Base-by-base conservation (phyloP, 2,329 filamentous ascomycete species). In the Aspergillus flavus region DNA sequence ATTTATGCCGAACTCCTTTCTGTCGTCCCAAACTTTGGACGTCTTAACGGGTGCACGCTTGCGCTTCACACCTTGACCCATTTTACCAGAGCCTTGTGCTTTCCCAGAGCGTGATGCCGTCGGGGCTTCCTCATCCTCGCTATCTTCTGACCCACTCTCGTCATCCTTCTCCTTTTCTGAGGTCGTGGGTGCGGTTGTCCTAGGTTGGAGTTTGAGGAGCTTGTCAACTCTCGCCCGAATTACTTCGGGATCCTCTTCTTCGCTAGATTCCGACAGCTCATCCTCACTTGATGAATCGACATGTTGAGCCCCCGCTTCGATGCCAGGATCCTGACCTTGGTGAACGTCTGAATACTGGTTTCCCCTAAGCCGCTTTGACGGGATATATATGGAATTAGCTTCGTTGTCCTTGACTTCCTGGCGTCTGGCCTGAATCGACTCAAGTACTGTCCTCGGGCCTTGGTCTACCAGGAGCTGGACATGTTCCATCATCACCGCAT, bases 401-500 rank as follows among this genome's bases (percentile, higher is more conserved):
- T 79, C 57, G 71, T 70, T 65, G 78, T 81, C 3, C 73, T 75
- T 28, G 67, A 75, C 28, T 75, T 69, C 28, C 70, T 70, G 39
- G 75, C 69, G 45, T 64, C 69, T 76, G 10, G 32, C 62, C 34
- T 64, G 59, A n/a, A 75, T 69, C 7, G 65, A 61, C 6, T 70
- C 59, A 16, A 81, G 68, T 30, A 84, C 76, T 0, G 68, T 66
- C 12, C 68, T 32, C 4, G 75, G 65, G 0, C 78, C 78, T 9
- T 73, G 23, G 0, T 60, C 54, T n/a, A 71, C 62, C 19, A 83
- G 70, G 1, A 76, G 66, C 0, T 72, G 48, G 14, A 85, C 72
- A 64, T 83, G 80, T 6, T 75, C 69, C 1, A 75, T 77, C 16
- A 89, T 69, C 2, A 78, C 76, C 2, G 66, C 57, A 12, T 77